These are phyloP conservation scores for Amyloporia xantha DNA, from an alignment of 768 basidiomycete genomes.

Conservation along the genomic window DNA sequence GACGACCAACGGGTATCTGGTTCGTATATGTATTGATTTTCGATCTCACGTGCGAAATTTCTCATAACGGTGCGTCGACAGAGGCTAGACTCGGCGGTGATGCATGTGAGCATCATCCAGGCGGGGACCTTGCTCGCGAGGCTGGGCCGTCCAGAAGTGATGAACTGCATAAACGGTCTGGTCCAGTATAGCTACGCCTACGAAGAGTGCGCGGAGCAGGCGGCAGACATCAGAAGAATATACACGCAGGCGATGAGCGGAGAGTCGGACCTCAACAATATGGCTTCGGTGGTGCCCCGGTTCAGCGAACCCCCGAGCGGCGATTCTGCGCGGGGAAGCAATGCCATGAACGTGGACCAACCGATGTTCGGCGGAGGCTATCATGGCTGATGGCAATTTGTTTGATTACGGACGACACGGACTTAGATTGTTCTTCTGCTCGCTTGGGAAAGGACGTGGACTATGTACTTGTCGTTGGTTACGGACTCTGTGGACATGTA, in stretches of 20 bases:
- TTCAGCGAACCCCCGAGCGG: slow-evolving; percentile 1
- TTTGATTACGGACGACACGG: background rate
- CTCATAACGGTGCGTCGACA: slow-evolving; percentile 28
- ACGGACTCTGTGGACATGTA: too few species aligned
- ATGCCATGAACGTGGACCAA: slow-evolving; percentile 16
- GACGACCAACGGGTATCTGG: slow-evolving; percentile 83
- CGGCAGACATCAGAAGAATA: slow-evolving; percentile 51
- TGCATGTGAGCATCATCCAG: slow-evolving; percentile 82
- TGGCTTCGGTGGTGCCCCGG: slow-evolving; percentile 30
- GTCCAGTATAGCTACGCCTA: slow-evolving; percentile 87
- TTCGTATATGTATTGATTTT: slow-evolving; percentile 30
- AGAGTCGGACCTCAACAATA: slow-evolving; percentile 34
- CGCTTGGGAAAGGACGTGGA: too few species aligned
- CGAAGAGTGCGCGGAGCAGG: slow-evolving; percentile 78
- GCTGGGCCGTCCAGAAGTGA: slow-evolving; percentile 76
- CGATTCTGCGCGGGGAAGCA: slow-evolving; percentile 1
- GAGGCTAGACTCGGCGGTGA: slow-evolving; percentile 82
- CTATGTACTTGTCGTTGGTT: too few species aligned
- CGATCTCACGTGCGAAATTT: background rate
- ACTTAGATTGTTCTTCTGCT: background rate
- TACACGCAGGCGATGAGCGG: slow-evolving; percentile 36
- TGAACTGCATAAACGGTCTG: slow-evolving; percentile 77
- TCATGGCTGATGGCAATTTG: background rate
- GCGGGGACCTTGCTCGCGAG: slow-evolving; percentile 79
- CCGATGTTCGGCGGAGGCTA: slow-evolving; percentile 3